Evolutionary conservation across 2,329 filamentous ascomycete genomes (phyloP), one percentile per base, ranked within the genome.

Genomic region (Botryotinia narcissicola): DNA sequence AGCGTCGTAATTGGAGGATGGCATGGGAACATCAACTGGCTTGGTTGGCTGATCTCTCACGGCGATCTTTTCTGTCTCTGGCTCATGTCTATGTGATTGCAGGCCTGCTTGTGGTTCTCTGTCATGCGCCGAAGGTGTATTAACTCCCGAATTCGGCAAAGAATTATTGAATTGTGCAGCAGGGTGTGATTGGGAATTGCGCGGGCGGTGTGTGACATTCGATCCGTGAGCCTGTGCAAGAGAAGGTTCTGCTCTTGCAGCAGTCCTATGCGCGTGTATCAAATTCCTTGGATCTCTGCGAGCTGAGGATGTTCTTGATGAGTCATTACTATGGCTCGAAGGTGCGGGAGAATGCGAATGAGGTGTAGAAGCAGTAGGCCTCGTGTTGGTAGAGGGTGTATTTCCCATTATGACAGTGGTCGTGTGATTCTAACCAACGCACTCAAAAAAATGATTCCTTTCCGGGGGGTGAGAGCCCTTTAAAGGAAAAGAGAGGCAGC

Each of bases 191-290:
- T 77, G 76, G 75, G 75, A 80, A 67, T 76, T 75, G 67, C 78
- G 77, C 63, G 77, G 72, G 42, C 79, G 79, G 74, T 80, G 79
- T 72, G 77, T 74, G 63, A 77, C 73, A 32, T 78, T 80, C 16
- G 78, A 79, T 74, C 80, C 80, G 75, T 79, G 79, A 71, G 88
- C 89, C 81, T 89, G 88, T 76, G 88, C 86, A 75, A 89, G 85
- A 69, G 89, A 90, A 71, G 87, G 85, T 82, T 91, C 89, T 74
- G 89, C 89, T 67, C 88, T 88, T 72, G 87, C 89, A 78, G 86
- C 86, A 74, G 86, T 87, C 84, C 80, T 85, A 77, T 88, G 87
- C 75, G 85, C 83, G 76, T 88, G 87, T 76, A 87, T 85, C 74
- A 87, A 84, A 79, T 88, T 86, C 81, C 84, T 84, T 76, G 83